Percentiles rank a stretch among this genome's conserved stretches.
Evolutionary conservation across 768 basidiomycete species (phyloP).

Genomic region (Amylocystis lapponica): DNA sequence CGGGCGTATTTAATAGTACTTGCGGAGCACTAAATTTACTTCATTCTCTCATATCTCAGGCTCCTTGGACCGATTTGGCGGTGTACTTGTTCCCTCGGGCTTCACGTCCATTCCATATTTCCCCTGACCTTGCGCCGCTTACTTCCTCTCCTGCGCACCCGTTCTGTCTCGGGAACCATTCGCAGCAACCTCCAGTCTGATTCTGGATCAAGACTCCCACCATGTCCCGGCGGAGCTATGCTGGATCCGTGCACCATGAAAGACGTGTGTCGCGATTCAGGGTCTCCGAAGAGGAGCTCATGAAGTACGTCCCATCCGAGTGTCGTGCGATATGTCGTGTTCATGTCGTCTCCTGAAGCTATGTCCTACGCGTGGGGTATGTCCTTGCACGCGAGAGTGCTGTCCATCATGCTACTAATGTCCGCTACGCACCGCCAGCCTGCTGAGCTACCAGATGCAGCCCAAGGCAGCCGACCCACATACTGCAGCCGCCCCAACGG

Average conservation of each 20-base stretch:
- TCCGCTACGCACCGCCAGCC: conserved; percentile 37
- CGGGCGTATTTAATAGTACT: no score
- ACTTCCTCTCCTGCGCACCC: no score
- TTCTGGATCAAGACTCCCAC: neutral
- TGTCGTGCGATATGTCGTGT: neutral
- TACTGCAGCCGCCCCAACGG: conserved; percentile 37
- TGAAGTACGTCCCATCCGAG: conserved; percentile 58
- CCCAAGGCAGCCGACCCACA: conserved; percentile 42
- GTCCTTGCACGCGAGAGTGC: conserved; percentile 9
- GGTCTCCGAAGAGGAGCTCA: conserved; percentile 81
- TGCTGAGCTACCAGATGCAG: conserved; percentile 64
- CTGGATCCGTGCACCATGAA: conserved; percentile 67
- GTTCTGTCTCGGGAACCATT: no score
- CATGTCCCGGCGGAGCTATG: conserved; percentile 74
- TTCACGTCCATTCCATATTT: no score
- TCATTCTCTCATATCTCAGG: no score
- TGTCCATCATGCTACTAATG: conserved; percentile 8
- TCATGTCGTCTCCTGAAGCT: conserved; percentile 38
- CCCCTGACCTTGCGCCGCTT: no score
- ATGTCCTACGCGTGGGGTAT: conserved; percentile 79
- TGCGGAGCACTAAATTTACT: no score
- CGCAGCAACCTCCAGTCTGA: no score
- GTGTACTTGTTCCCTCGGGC: no score
- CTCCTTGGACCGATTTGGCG: no score
- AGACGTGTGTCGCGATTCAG: conserved; percentile 70